Conservation (phyloP, 106 monocot species). For the Chionographis japonica region DNA sequence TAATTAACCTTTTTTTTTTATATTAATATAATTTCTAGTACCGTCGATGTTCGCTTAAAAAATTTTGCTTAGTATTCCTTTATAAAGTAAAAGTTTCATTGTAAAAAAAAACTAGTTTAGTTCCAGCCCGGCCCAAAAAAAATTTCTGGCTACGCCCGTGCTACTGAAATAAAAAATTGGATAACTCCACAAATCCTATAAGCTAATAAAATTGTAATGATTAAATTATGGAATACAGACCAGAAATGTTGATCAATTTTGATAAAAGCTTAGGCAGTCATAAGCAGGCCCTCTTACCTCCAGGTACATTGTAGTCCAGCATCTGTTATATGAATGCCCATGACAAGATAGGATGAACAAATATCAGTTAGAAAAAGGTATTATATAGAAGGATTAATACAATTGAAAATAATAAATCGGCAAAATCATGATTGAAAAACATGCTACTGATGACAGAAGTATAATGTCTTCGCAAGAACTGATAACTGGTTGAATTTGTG, state of each 20-base stretch:
- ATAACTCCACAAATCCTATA: background rate
- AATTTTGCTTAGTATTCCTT: no score
- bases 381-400: background rate
- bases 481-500: no score
- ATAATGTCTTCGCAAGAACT: no score
- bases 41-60: no score
- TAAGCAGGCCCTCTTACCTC: conserved; percentile 50
- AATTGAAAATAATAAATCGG: background rate
- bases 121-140: no score
- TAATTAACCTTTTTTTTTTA: no score
- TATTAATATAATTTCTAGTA: no score
- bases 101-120: no score
- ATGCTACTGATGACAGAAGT: no score
- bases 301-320: conserved; percentile 98
- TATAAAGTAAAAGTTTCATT: no score
- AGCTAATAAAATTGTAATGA: background rate
- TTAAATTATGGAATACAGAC: conserved; percentile 3
- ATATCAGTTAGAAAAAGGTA: background rate
- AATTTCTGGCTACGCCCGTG: no score
- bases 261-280: background rate
- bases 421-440: background rate
- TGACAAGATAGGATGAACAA: background rate
- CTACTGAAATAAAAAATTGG: no score
- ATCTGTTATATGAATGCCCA: conserved; percentile 49
- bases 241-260: background rate